These are phyloP conservation scores for Plantago elongata DNA, from an alignment of 257 asterid genomes.

Conservation along the genomic window DNA sequence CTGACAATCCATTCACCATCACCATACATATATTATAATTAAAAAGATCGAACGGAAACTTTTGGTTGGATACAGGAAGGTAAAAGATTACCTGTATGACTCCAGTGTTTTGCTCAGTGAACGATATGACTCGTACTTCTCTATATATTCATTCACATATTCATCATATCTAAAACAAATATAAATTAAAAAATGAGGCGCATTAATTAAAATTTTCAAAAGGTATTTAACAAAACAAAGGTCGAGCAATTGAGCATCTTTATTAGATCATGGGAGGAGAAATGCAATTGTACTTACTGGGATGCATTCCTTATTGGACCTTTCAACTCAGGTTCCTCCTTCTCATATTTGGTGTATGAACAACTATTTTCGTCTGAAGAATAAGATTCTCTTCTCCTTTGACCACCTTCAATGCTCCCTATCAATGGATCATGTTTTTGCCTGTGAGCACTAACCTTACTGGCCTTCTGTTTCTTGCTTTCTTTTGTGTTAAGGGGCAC, in stretches of 20 bases:
- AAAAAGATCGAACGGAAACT: slow-evolving; percentile 9
- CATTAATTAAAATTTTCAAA: too few species aligned
- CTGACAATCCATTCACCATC: slow-evolving; percentile 9
- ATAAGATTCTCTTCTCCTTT: slow-evolving; percentile 52
- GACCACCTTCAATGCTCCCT: slow-evolving; percentile 48
- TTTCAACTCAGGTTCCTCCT: slow-evolving; percentile 79
- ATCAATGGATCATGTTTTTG: slow-evolving; percentile 47
- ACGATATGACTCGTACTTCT: slow-evolving; percentile 64
- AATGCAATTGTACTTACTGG: slow-evolving; percentile 55
- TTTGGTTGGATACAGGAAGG: slow-evolving; percentile 18
- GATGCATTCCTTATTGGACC: slow-evolving; percentile 64
- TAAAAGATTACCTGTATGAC: slow-evolving; percentile 63
- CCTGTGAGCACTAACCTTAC: slow-evolving; percentile 42
- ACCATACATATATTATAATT: neutral
- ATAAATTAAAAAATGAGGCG: too few species aligned
- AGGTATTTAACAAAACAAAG: too few species aligned
- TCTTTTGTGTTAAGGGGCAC: slow-evolving; percentile 45
- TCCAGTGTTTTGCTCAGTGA: slow-evolving; percentile 63
- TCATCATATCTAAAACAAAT: slow-evolving; percentile 56
- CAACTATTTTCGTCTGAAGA: slow-evolving; percentile 61
- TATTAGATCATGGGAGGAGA: neutral
- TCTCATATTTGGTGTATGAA: slow-evolving; percentile 69
- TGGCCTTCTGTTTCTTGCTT: slow-evolving; percentile 51
- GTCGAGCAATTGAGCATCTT: too few species aligned
- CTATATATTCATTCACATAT: slow-evolving; percentile 83